Evolutionary conservation across 2,329 filamentous ascomycete species (phyloP).

Genomic region (Aureobasidium pullulans): DNA sequence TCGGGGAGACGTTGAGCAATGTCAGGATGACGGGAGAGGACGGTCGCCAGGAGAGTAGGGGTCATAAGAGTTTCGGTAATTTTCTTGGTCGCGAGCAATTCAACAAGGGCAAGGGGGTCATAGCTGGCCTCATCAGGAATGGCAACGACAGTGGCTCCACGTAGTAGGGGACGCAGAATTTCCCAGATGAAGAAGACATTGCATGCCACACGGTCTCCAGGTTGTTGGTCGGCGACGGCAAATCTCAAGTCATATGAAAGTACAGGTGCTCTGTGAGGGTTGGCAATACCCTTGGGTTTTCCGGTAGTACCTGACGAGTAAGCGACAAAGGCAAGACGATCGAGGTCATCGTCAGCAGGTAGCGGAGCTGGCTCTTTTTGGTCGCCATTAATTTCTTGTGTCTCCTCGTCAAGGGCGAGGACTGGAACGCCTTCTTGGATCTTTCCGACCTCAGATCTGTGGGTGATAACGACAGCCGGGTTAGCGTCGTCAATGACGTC

Average conservation of each 20-base stretch:
- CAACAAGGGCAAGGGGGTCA: slow-evolving; percentile 66
- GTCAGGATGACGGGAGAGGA: slow-evolving; percentile 61
- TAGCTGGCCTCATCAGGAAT: slow-evolving; percentile 72
- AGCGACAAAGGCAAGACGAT: slow-evolving; percentile 70
- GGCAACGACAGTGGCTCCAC: slow-evolving; percentile 67
- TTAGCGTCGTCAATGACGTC: slow-evolving; percentile 71
- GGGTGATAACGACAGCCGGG: slow-evolving; percentile 64
- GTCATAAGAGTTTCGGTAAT: slow-evolving; percentile 81
- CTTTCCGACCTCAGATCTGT: slow-evolving; percentile 55
- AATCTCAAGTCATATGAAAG: slow-evolving; percentile 69
- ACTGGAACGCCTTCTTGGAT: slow-evolving; percentile 58
- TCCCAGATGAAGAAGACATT: slow-evolving; percentile 88
- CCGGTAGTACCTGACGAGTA: slow-evolving; percentile 74
- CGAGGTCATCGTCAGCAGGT: slow-evolving; percentile 60
- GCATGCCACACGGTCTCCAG: slow-evolving; percentile 73
- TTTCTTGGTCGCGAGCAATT: slow-evolving; percentile 56
- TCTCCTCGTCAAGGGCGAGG: slow-evolving; percentile 54
- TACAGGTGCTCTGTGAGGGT: slow-evolving; percentile 66
- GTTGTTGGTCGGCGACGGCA: slow-evolving; percentile 57
- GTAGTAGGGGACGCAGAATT: slow-evolving; percentile 66
- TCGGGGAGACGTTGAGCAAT: slow-evolving; percentile 57
- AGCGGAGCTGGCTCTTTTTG: slow-evolving; percentile 38
- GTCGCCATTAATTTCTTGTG: slow-evolving; percentile 20
- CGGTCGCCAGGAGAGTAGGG: slow-evolving; percentile 67
- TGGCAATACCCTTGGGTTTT: slow-evolving; percentile 74